These are phyloP conservation scores for Fusarium tricinctum DNA, from an alignment of 2,329 filamentous ascomycete species.

Conservation along the genomic window DNA sequence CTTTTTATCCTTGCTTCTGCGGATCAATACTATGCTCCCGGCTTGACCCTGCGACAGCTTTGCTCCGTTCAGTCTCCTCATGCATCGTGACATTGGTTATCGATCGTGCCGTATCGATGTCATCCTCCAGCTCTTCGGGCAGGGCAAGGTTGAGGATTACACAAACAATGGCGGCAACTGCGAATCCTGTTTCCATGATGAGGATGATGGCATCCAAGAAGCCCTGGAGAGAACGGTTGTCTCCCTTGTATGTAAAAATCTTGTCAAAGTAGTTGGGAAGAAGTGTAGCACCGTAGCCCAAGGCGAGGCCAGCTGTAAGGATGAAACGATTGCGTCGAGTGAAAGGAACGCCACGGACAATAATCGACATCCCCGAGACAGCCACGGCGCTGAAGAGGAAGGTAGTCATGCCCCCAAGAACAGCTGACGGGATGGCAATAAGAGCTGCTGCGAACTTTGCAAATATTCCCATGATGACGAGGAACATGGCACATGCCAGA, in stretches of 20 bases:
- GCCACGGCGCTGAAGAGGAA: conserved; percentile 85
- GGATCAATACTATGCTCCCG: conserved; percentile 46
- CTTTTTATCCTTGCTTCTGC: conserved; percentile 31
- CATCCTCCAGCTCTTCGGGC: conserved; percentile 80
- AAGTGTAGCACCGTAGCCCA: conserved; percentile 79
- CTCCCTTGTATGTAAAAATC: conserved; percentile 79
- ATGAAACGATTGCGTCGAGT: conserved; percentile 87
- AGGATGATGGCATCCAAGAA: conserved; percentile 82
- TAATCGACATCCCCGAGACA: conserved; percentile 82
- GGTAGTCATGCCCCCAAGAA: conserved; percentile 80
- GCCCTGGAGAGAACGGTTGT: conserved; percentile 76
- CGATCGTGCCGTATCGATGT: conserved; percentile 48
- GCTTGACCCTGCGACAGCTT: conserved; percentile 30
- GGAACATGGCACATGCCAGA: conserved; percentile 81
- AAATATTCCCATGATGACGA: conserved; percentile 85
- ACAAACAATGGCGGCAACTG: conserved; percentile 79
- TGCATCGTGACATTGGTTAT: conserved; percentile 37
- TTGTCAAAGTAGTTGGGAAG: conserved; percentile 76
- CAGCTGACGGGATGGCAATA: conserved; percentile 77
- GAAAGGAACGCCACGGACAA: conserved; percentile 77
- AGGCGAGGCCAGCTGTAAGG: conserved; percentile 78
- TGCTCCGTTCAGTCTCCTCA: conserved; percentile 18
- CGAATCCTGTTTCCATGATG: conserved; percentile 81
- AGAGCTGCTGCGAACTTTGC: conserved; percentile 86
- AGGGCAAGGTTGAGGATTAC: conserved; percentile 81